These are phyloP conservation scores for Circinella minor DNA, from an alignment of 371 early-diverging fungal genomes.

Conservation along the genomic window DNA sequence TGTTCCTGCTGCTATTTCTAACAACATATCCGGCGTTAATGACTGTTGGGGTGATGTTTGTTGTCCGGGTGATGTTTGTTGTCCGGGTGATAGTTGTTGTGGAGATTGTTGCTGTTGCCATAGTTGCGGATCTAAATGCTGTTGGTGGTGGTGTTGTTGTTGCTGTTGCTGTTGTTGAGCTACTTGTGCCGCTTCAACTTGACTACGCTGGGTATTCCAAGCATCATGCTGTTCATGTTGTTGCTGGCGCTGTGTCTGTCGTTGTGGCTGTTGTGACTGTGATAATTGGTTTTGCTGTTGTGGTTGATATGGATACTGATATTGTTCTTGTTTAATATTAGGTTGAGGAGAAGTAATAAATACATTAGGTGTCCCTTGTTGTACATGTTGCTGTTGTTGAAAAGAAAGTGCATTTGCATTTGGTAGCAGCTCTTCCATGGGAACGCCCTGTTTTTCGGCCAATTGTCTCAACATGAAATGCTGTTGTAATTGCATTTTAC, in stretches of 20 bases:
- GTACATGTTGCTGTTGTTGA: neutral
- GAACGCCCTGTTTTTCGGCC: slow-evolving; percentile 25
- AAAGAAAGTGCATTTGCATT: neutral
- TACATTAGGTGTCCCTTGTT: neutral
- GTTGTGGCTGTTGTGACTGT: neutral
- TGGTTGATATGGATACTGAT: neutral
- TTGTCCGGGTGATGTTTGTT: neutral
- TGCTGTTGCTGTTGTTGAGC: neutral
- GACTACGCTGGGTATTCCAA: too few relatives aligned
- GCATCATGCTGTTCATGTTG: too few relatives aligned
- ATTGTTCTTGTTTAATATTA: slow-evolving; percentile 9
- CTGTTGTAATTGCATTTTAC: slow-evolving; percentile 61
- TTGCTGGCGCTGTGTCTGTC: too few relatives aligned
- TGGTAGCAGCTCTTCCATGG: slow-evolving; percentile 8
- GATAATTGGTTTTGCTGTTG: neutral
- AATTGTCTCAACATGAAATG: slow-evolving; percentile 52
- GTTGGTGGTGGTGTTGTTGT: neutral
- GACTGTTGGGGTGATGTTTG: neutral
- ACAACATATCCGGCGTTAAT: slow-evolving; percentile 7
- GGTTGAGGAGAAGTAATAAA: slow-evolving; percentile 17
- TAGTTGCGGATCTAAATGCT: neutral
- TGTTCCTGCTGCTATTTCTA: slow-evolving; percentile 18
- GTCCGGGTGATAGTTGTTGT: neutral
- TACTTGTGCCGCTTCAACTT: too few relatives aligned
- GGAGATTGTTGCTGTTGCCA: neutral